Percentiles rank a stretch among this genome's conserved stretches.
Conservation (phyloP, 371 early-diverging fungal species). For the Mortierella sp. region DNA sequence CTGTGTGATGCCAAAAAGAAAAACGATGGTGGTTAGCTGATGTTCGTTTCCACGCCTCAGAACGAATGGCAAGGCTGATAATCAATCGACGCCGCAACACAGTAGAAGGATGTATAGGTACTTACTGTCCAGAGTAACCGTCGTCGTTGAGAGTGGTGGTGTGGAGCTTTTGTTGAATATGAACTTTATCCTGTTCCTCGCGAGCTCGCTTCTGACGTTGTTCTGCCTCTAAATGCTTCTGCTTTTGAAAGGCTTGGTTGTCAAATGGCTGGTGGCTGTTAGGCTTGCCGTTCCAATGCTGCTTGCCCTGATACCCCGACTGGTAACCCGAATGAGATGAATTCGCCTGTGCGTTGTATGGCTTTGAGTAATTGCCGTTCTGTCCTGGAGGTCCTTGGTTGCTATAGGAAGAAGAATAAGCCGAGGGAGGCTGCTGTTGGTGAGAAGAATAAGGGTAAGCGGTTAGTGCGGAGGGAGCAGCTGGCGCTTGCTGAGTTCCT, state of each 20-base stretch:
- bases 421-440: constrained; percentile 16
- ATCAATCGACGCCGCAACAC: not conserved
- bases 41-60: not conserved
- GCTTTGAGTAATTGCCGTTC: constrained; percentile 12
- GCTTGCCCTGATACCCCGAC: constrained; percentile 23
- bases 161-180: constrained; percentile 24
- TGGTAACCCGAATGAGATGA: constrained; percentile 23
- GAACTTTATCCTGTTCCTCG: constrained; percentile 12
- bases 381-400: constrained; percentile 12
- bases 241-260: constrained; percentile 46
- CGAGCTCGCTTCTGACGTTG: constrained; percentile 13
- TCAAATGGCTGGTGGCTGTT: constrained; percentile 32
- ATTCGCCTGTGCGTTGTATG: constrained; percentile 14
- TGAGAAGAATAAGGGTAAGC: constrained; percentile 40
- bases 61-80: not conserved
- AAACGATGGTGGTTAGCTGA: not conserved
- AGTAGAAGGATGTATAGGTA: not conserved
- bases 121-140: constrained; percentile 10
- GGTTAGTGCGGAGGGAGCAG: constrained; percentile 43
- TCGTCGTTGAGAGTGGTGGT: constrained; percentile 23
- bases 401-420: constrained; percentile 46
- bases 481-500: constrained; percentile 21
- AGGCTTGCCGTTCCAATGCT: not conserved
- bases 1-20: not conserved
- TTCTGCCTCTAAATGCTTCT: constrained; percentile 45